Evolutionary conservation across 495 filamentous ascomycete genomes (phyloP).

Genomic region (Parathielavia appendiculata): DNA sequence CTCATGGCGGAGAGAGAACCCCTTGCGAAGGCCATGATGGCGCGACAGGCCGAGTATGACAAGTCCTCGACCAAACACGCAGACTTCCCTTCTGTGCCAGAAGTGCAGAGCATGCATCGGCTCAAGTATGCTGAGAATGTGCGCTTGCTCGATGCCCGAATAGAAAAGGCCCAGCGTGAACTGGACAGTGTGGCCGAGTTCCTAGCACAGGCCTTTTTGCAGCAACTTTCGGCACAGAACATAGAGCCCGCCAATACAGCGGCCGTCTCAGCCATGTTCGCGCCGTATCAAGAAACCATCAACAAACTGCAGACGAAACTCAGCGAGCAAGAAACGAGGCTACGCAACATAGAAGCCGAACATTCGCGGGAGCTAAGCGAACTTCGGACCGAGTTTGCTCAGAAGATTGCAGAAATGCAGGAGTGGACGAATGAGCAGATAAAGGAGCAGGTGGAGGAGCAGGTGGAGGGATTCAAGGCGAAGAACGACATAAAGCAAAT

Average conservation of each 20-base stretch:
- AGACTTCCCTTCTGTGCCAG: slow-evolving; percentile 31
- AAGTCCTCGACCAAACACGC: slow-evolving; percentile 21
- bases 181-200: not conserved
- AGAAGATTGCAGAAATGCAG: not conserved
- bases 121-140: slow-evolving; percentile 5
- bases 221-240: not conserved
- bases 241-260: not conserved
- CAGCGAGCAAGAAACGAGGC: not conserved
- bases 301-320: slow-evolving; percentile 2
- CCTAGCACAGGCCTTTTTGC: not conserved
- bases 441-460: not conserved
- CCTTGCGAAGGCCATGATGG: slow-evolving; percentile 14
- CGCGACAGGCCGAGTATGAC: slow-evolving; percentile 25
- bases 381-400: not conserved
- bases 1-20: slow-evolving; percentile 11
- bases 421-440: slow-evolving; percentile 4
- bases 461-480: slow-evolving; percentile 2
- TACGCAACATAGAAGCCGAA: not conserved
- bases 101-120: slow-evolving; percentile 27
- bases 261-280: not conserved
- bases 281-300: not conserved
- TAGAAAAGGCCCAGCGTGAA: slow-evolving; percentile 5
- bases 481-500: slow-evolving; percentile 4
- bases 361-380: not conserved
- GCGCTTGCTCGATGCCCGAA: not conserved